These are phyloP conservation scores for Aspergillus clavatus DNA, from an alignment of 2,329 filamentous ascomycete species.

Conservation along the genomic window DNA sequence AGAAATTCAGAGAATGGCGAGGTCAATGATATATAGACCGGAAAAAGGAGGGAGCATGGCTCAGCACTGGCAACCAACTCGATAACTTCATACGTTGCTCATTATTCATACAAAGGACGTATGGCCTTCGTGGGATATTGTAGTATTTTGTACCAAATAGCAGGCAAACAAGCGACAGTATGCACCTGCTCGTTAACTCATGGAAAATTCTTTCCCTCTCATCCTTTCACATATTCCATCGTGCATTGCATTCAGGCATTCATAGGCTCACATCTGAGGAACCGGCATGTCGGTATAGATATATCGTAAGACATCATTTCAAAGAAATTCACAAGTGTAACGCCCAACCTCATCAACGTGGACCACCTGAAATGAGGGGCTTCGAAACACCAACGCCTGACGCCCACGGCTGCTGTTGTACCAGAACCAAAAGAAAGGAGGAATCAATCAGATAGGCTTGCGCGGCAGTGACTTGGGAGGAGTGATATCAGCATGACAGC, in stretches of 20 bases:
- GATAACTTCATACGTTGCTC: background rate
- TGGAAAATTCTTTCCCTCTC: background rate
- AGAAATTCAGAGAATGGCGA: background rate
- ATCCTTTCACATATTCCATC: background rate
- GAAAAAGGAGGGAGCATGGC: background rate
- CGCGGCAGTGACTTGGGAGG: constrained; percentile 10
- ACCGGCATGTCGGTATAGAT: background rate
- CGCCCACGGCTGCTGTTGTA: constrained; percentile 9
- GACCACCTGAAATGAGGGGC: background rate
- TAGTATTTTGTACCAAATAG: background rate
- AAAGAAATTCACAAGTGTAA: background rate
- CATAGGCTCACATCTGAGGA: background rate
- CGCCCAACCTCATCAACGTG: too few relatives aligned
- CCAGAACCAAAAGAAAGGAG: background rate
- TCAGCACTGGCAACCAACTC: background rate
- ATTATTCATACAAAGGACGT: background rate
- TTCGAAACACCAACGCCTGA: constrained; percentile 8
- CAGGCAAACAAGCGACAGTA: background rate
- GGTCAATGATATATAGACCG: background rate
- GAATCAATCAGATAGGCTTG: constrained; percentile 12
- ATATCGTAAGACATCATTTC: background rate
- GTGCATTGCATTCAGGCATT: background rate
- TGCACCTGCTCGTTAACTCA: background rate
- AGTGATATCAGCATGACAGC: constrained; percentile 21
- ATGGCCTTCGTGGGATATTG: background rate